Evolutionary conservation across 768 basidiomycete species (phyloP), one percentile per base, ranked within the genome.

Genomic region (Pleurotus cornucopiae): DNA sequence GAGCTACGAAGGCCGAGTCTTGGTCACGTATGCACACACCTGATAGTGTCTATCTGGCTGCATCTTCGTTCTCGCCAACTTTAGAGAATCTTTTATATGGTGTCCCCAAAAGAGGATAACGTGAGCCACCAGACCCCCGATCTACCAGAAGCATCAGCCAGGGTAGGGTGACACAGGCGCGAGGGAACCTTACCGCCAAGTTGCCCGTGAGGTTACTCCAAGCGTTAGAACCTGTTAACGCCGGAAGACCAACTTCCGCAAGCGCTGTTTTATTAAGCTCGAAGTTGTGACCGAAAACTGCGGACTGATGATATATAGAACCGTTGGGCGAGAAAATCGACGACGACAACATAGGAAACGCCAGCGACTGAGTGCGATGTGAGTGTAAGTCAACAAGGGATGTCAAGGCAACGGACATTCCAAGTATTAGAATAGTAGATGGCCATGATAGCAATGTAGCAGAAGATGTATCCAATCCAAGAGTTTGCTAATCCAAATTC

Each of bases 61-160:
- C 2, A 71, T 73, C 57, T 72, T 74, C 20, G 62, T 60, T 41
- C 74, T 70, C 1, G 78, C 76, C 41, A 78, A 71, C 60, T 74
- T 79, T 67, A 84, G 79, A 0, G 81, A 79, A 1, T 76, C 69
- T 3, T 66, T 60, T 2, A 81, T 75, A 60, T 79, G 76, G 7
- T 72, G 71, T 6, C 82, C 76, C 81, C 82, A 84, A 69, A 85
- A 85, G 30, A 84, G 68, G 21, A 81, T 25, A 25, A 72, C 74
- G 62, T 84, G 83, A 2, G 80, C 76, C 55, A 86, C 73, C 26
- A 86, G 69, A 20, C 79, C 82, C n/a, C 85, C 85, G 57, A 85
- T 83, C 78, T 83, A 64, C 16, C 54, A 11, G 18, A n/a, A 7
- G 12, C 9, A 16, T 53, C 38, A 53, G 9, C 5, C 5, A 21